phyloP scores from a whole-genome alignment of 768 basidiomycete species.

The Gloeophyllum trabeum region DNA sequence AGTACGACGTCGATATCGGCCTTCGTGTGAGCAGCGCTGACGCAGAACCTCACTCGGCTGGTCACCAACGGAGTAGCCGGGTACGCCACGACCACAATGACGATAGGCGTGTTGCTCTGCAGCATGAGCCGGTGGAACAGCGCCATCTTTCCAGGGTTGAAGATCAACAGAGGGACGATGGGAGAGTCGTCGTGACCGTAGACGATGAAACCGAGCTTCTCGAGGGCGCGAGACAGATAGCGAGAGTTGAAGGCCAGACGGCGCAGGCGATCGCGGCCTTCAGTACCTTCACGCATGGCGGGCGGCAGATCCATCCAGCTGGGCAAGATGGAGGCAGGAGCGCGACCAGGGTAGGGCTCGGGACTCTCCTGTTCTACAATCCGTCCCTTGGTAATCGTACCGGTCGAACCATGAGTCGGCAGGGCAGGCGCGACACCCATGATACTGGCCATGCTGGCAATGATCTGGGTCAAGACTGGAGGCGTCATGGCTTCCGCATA shows the following conservation, averaged over 20 bases:
- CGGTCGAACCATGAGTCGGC: constrained; percentile 20
- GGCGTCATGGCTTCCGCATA: constrained; percentile 92
- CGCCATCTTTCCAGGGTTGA: constrained; percentile 90
- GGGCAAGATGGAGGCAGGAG: constrained; percentile 53
- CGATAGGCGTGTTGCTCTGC: constrained; percentile 60
- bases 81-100: constrained; percentile 85
- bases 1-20: constrained; percentile 86
- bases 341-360: constrained; percentile 60
- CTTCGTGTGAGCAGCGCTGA: constrained; percentile 93
- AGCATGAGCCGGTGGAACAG: constrained; percentile 88
- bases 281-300: constrained; percentile 65
- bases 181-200: constrained; percentile 89
- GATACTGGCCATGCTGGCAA: constrained; percentile 91
- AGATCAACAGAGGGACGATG: constrained; percentile 86
- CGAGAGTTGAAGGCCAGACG: constrained; percentile 93
- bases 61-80: constrained; percentile 86
- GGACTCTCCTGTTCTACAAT: constrained; percentile 29
- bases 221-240: constrained; percentile 78
- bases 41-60: constrained; percentile 84
- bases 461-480: constrained; percentile 81
- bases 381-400: constrained; percentile 14
- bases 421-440: constrained; percentile 62
- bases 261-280: constrained; percentile 73
- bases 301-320: constrained; percentile 71
- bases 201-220: constrained; percentile 93